Percentiles rank a stretch among this genome's conserved stretches.
Evolutionary conservation across 1,139 yeast species (phyloP).

Genomic region (Candida sp.): DNA sequence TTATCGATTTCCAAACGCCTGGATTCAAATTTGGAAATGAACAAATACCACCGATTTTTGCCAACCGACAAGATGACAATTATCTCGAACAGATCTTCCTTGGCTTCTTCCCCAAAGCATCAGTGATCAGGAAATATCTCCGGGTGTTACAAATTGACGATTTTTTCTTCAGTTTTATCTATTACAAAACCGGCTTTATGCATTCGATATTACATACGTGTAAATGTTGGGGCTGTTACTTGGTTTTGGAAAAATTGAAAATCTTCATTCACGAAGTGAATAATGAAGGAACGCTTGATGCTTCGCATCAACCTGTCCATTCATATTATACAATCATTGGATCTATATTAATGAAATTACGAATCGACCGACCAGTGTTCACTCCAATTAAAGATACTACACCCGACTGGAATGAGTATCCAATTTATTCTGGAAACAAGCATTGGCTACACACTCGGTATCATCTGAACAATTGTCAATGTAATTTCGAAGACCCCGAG

Average conservation of each 20-base stretch:
- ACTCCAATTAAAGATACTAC: conserved; percentile 31
- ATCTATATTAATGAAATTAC: conserved; percentile 32
- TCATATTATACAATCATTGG: conserved; percentile 32
- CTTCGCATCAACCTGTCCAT: too few relatives aligned
- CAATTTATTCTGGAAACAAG: conserved; percentile 37
- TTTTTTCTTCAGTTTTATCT: conserved; percentile 36
- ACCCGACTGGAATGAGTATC: conserved; percentile 23
- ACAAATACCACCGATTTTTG: conserved; percentile 25
- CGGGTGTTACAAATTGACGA: conserved; percentile 32
- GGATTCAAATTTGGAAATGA: conserved; percentile 33
- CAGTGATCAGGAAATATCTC: conserved; percentile 13
- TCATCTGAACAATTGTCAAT: conserved; percentile 15
- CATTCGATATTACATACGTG: conserved; percentile 36
- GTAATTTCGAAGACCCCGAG: conserved; percentile 21
- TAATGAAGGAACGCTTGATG: too few relatives aligned
- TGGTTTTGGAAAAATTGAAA: conserved; percentile 21
- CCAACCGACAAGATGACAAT: conserved; percentile 33
- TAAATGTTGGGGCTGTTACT: conserved; percentile 34
- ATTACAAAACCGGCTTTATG: conserved; percentile 37
- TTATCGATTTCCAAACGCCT: conserved; percentile 35
- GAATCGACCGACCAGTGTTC: conserved; percentile 38
- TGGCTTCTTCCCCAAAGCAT: conserved; percentile 15
- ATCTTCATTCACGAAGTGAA: too few relatives aligned
- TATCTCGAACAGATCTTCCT: conserved; percentile 36
- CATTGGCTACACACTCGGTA: conserved; percentile 33